Percentiles rank a stretch among this genome's conserved stretches.
Evolutionary conservation across 768 basidiomycete genomes (phyloP).

Genomic region (Lentinula sp.): DNA sequence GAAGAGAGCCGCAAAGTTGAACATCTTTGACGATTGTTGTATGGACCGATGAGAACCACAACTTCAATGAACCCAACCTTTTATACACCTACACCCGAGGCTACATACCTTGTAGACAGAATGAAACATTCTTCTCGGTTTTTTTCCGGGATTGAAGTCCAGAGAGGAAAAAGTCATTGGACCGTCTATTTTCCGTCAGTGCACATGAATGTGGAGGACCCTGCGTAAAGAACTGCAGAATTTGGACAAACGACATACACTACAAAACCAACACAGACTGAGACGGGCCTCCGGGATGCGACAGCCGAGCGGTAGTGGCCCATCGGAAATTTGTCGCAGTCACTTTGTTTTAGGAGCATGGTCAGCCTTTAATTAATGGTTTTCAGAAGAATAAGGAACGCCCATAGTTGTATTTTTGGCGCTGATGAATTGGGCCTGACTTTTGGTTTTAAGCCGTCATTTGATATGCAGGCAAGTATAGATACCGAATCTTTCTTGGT

Average conservation of each 20-base stretch:
- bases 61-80: not conserved
- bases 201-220: not conserved
- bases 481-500: not conserved
- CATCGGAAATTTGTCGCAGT: not conserved
- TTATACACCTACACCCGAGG: not conserved
- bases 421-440: not conserved
- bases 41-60: constrained; percentile 1
- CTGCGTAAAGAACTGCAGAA: not conserved
- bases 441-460: not conserved
- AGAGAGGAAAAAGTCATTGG: not conserved
- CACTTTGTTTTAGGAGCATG: not conserved
- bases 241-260: not conserved
- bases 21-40: constrained; percentile 2
- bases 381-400: not conserved
- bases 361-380: not conserved
- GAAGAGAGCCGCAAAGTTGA: not conserved
- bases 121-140: not conserved
- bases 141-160: not conserved
- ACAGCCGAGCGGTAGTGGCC: not conserved
- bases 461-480: not conserved
- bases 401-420: not conserved
- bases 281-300: not conserved
- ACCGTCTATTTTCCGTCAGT: not conserved
- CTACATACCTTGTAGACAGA: not conserved
- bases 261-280: not conserved